Percentiles rank a stretch among this genome's conserved stretches.
Conservation (phyloP, 768 basidiomycete genomes). For the Nevesoporus exiguus region DNA sequence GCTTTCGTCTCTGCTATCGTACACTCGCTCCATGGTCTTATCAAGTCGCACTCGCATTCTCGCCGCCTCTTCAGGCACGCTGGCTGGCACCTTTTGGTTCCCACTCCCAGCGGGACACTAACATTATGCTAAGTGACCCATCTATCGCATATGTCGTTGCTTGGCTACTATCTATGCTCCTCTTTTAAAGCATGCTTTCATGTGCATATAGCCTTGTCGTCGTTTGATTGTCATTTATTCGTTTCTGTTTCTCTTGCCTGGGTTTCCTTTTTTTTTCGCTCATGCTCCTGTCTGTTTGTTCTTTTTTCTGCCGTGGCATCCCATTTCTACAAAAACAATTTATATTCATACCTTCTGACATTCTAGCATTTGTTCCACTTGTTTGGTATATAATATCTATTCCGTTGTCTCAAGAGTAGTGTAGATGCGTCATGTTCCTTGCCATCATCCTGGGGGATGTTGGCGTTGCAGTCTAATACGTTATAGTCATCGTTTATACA, state of each 20-base stretch:
- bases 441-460: neutral
- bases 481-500: constrained; percentile 36
- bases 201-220: constrained; percentile 26
- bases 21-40: constrained; percentile 12
- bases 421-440: constrained; percentile 22
- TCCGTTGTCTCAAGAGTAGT: constrained; percentile 18
- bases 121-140: constrained; percentile 22
- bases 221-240: constrained; percentile 28
- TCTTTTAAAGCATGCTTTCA: constrained; percentile 22
- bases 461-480: constrained; percentile 30
- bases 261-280: constrained; percentile 10
- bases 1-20: constrained; percentile 33
- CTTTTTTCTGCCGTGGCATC: constrained; percentile 14
- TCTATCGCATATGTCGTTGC: constrained; percentile 22
- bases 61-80: constrained; percentile 4
- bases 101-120: constrained; percentile 23
- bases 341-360: constrained; percentile 16
- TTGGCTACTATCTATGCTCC: constrained; percentile 30
- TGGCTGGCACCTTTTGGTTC: constrained; percentile 13
- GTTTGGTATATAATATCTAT: constrained; percentile 33
- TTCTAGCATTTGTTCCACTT: constrained; percentile 22
- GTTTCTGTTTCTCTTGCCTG: constrained; percentile 13
- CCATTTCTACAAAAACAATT: constrained; percentile 15
- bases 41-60: constrained; percentile 27
- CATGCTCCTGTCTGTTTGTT: neutral